These are phyloP conservation scores for Termitomyces sp. DNA, from an alignment of 768 basidiomycete species.

Conservation along the genomic window DNA sequence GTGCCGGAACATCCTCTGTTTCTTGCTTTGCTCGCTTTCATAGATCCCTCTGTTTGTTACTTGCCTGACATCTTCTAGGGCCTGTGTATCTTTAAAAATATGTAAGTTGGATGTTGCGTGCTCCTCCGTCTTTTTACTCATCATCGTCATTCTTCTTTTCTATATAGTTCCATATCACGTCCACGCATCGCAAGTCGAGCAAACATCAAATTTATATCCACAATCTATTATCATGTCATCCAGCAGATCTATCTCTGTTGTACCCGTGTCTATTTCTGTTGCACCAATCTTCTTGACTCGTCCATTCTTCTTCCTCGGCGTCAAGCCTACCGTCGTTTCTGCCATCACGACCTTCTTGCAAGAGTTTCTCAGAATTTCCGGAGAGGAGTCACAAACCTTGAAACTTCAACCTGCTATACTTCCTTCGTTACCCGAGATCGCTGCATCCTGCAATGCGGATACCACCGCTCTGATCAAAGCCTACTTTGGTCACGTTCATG, in stretches of 20 bases:
- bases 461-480: background rate
- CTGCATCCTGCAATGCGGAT: background rate
- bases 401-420: conserved; percentile 19
- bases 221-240: conserved; percentile 13
- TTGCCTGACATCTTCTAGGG: background rate
- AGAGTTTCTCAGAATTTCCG: conserved; percentile 15
- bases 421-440: conserved; percentile 22
- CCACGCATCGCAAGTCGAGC: conserved; percentile 10
- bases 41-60: background rate
- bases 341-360: conserved; percentile 25
- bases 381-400: conserved; percentile 12
- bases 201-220: background rate
- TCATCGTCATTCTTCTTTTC: background rate
- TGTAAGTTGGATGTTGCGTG: background rate
- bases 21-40: background rate
- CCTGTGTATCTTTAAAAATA: background rate
- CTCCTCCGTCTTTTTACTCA: background rate
- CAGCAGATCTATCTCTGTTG: conserved; percentile 22
- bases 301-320: conserved; percentile 22
- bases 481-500: background rate
- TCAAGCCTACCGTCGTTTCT: conserved; percentile 18
- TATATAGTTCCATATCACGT: background rate
- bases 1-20: background rate
- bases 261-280: conserved; percentile 24
- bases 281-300: conserved; percentile 31